Evolutionary conservation across 179 eudicot genomes (phyloP).

Genomic region (Beta macrorhiza): DNA sequence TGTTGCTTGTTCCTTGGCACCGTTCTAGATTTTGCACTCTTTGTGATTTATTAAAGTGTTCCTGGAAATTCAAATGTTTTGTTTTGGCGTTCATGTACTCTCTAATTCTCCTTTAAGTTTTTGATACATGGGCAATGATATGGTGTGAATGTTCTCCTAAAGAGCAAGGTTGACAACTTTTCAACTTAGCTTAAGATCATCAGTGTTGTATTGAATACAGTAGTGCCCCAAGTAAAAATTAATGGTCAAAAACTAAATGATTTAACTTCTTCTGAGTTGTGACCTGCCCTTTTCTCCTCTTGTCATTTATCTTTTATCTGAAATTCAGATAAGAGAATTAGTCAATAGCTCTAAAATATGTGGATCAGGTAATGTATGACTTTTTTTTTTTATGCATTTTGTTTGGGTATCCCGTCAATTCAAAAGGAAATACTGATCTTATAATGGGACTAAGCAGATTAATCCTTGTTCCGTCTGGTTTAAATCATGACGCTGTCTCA

Average conservation of each 20-base stretch:
- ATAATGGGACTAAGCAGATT: not conserved
- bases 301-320: not conserved
- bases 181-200: not conserved
- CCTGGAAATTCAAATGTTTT: not conserved
- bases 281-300: conserved; percentile 3
- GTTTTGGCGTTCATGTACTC: not conserved
- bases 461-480: not conserved
- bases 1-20: not conserved
- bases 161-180: not conserved
- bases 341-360: not conserved
- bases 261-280: conserved; percentile 8
- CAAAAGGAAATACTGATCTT: not conserved
- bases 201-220: not conserved
- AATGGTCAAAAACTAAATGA: not conserved
- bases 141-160: not conserved
- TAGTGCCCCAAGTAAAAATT: not conserved
- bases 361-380: no score
- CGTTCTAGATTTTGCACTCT: not conserved
- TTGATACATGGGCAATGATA: not conserved
- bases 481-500: conserved; percentile 1
- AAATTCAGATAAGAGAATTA: conserved; percentile 3
- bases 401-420: not conserved
- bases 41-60: not conserved
- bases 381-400: not conserved
- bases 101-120: not conserved